Evolutionary conservation across 371 early-diverging fungal genomes (phyloP), one percentile per base, ranked within the genome.

Genomic region (Mortierella sp.): DNA sequence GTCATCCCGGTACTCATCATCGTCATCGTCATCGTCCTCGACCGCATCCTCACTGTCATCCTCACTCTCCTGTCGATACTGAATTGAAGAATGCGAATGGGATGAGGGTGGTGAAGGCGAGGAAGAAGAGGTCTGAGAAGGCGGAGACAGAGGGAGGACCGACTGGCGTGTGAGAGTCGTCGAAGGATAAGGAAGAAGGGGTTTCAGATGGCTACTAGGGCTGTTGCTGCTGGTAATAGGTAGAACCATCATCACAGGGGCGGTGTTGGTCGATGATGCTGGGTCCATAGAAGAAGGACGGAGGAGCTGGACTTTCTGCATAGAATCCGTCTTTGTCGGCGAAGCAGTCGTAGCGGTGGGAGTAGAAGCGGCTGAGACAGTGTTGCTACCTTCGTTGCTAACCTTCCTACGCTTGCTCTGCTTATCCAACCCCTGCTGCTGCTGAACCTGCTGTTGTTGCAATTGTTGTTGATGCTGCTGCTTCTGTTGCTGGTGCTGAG

Each of bases 391-490:
- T 34, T 67, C 72, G 11, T 74, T 77, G 21, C 74, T 69, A 5
- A 79, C 64, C 72, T 83, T 80, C 59, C 77, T 77, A 40, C 80
- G 74, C 37, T 83, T 82, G n/a, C 73, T 37, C n/a, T 61, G 71
- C 55, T 78, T 74, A 26, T 71, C 64, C 34, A 57, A 28, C 16
- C 37, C 64, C 48, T 74, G 64, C 3, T 76, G 43, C 61, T 61
- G 43, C 48, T 46, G 64, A 3, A 74, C 24, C 53, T 61, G 43
- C 13, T 10, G 48, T 9, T 46, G 48, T 13, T 46, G 48, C 13
- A 46, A 13, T 5, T 54, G 57, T 4, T 64, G 59, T 8, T 74
- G 74, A 26, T 28, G 75, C 16, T 73, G 74, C 44, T 72, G 46
- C 19, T 37, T 51, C 26, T 74, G 61, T 19, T 76, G 48, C 34